A percentile compares a stretch with the other conserved stretches of the same genome.
These are phyloP conservation scores for Davidsoniella virescens DNA, from an alignment of 2,329 filamentous ascomycete genomes.

Conservation along the genomic window DNA sequence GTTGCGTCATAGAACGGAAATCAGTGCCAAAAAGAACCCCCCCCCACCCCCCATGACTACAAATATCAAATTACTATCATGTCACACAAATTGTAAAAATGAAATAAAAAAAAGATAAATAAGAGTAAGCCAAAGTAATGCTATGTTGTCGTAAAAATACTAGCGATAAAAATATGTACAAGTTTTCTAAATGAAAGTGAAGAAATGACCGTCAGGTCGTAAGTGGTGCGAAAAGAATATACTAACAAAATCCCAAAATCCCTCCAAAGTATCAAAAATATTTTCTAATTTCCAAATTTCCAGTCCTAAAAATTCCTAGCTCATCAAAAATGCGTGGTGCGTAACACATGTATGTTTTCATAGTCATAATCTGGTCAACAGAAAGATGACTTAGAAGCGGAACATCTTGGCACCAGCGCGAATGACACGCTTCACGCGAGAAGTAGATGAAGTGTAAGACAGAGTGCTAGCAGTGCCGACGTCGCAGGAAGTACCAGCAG, in stretches of 20 bases:
- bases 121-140: background rate
- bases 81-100: background rate
- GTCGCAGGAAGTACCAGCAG: slow-evolving; percentile 30
- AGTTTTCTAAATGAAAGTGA: background rate
- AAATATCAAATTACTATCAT: no score
- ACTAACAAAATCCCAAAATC: background rate
- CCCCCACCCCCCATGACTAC: no score
- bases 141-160: background rate
- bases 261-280: background rate
- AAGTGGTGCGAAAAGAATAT: background rate
- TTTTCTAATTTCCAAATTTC: background rate
- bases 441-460: slow-evolving; percentile 5
- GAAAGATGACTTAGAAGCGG: slow-evolving; percentile 6
- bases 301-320: background rate
- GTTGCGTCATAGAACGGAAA: no score
- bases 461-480: slow-evolving; percentile 22
- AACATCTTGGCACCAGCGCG: slow-evolving; percentile 15
- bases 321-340: no score
- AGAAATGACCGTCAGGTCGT: background rate
- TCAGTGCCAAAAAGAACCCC: no score
- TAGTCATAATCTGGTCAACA: background rate
- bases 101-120: no score
- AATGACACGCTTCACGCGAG: slow-evolving; percentile 12
- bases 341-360: background rate
- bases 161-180: background rate